phyloP scores from a whole-genome alignment of 495 filamentous ascomycete genomes.

The Copromyces sp. region DNA sequence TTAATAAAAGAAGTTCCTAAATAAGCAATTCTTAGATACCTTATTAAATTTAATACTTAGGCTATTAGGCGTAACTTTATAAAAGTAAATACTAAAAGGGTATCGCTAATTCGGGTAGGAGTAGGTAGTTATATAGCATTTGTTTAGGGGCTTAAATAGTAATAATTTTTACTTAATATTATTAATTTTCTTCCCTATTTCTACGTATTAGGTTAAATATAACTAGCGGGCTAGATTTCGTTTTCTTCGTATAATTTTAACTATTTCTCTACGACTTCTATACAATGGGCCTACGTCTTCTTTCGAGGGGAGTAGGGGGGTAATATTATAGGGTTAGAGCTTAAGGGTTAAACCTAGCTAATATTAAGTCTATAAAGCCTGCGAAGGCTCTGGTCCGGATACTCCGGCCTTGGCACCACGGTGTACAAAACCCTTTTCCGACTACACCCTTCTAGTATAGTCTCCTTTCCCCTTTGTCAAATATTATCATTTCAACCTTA shows the following conservation, averaged over 20 bases:
- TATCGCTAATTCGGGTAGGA: not conserved
- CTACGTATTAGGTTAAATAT: not conserved
- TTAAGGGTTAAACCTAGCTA: not conserved
- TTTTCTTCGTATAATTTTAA: too few species aligned
- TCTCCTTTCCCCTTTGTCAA: too few species aligned
- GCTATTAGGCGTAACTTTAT: too few species aligned
- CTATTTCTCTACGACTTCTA: too few species aligned
- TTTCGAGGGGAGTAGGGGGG: not conserved
- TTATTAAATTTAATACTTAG: not conserved
- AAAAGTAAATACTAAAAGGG: not conserved
- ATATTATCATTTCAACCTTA: too few species aligned
- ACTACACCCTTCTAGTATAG: too few species aligned
- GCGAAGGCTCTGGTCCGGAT: too few species aligned
- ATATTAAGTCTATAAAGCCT: too few species aligned
- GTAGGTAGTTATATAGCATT: not conserved
- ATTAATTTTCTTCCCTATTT: not conserved
- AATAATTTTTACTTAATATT: not conserved
- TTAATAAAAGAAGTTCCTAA: not conserved
- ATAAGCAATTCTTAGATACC: not conserved
- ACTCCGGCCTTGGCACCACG: too few species aligned
- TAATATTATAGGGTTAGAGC: not conserved
- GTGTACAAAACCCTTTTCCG: too few species aligned
- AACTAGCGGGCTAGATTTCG: not conserved
- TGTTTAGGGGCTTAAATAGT: too few species aligned
- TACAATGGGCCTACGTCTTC: not conserved